Base-by-base conservation (phyloP, 257 asterid genomes). In the Gentiana macrophylla region DNA sequence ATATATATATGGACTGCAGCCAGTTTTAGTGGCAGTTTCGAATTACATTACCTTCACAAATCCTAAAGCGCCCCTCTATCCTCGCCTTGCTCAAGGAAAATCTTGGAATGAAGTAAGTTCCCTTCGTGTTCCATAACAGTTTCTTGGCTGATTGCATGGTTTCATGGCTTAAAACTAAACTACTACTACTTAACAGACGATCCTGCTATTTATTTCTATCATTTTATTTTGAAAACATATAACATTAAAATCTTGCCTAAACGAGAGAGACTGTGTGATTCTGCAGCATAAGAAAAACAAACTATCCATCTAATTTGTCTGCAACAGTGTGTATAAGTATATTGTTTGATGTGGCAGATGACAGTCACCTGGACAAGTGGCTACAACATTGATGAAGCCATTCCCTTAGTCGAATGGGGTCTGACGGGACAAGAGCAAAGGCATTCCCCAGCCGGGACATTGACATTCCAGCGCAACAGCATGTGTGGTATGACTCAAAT, bases 291-390 rank as follows among this genome's bases (percentile, higher is more conserved):
- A 24, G 24, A 24, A 24, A 24, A 24, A 24, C 24, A 24, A 24
- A 41, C 46, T 41, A 7, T 5, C 9, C 8, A 5, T 41, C 9
- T 41, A 41, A 41, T 10, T 41, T 5, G 46, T 41, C 46, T 41
- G 46, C 46, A 5, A 5, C 12, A 41, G 46, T 41, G 46, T 41
- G 46, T 41, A 5, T 5, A 41, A 41, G 46, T 4, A 41, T 3
- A 8, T 58, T 44, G 15, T 60, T 53, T 13, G 6, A 34, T 37
- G 61, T 24, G 6, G 51, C 67, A 88, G 96, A 88, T 88, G 94
- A 84, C 96, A 10, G 74, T 88, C n/a, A 84, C 96, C 15, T 87
- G 96, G 96, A 87, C 96, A 53, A 87, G 96, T 70, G 96, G 94
- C 43, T 84, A 87, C 66, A 72, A 77, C 62, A 70, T 78, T 62